phyloP scores from a whole-genome alignment of 2,329 filamentous ascomycete genomes.

The Botrytis squamosa region DNA sequence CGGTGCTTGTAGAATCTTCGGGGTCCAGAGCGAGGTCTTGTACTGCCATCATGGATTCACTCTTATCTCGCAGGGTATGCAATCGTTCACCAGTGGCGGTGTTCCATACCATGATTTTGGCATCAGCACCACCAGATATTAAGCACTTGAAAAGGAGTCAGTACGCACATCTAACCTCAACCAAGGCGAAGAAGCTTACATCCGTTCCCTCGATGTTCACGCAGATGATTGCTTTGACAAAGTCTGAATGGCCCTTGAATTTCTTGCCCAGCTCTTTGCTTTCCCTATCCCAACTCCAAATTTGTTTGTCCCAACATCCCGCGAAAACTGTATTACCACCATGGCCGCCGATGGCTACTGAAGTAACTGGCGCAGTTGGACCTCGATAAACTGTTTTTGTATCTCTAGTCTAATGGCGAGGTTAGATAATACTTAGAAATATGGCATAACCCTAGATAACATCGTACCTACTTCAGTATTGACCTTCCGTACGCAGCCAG shows the following conservation, averaged over 20 bases:
- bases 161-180: conserved; percentile 2
- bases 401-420: conserved; percentile 42
- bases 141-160: conserved; percentile 44
- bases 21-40: conserved; percentile 78
- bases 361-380: conserved; percentile 76
- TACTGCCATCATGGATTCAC: conserved; percentile 69
- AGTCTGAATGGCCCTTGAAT: conserved; percentile 80
- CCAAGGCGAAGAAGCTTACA: conserved; percentile 35
- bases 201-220: conserved; percentile 60
- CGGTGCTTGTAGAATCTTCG: conserved; percentile 49
- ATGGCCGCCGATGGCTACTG: conserved; percentile 63
- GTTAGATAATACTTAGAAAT: conserved; percentile 12
- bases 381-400: conserved; percentile 61
- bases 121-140: conserved; percentile 74
- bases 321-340: conserved; percentile 67
- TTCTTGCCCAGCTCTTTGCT: conserved; percentile 54
- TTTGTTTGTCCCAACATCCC: conserved; percentile 89
- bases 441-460: conserved; percentile 6
- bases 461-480: conserved; percentile 67
- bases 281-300: conserved; percentile 79
- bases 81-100: conserved; percentile 64
- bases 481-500: conserved; percentile 74
- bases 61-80: conserved; percentile 74
- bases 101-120: conserved; percentile 83
- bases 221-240: conserved; percentile 78